Conservation (phyloP, 768 basidiomycete species). For the Antrodiella citrinella region DNA sequence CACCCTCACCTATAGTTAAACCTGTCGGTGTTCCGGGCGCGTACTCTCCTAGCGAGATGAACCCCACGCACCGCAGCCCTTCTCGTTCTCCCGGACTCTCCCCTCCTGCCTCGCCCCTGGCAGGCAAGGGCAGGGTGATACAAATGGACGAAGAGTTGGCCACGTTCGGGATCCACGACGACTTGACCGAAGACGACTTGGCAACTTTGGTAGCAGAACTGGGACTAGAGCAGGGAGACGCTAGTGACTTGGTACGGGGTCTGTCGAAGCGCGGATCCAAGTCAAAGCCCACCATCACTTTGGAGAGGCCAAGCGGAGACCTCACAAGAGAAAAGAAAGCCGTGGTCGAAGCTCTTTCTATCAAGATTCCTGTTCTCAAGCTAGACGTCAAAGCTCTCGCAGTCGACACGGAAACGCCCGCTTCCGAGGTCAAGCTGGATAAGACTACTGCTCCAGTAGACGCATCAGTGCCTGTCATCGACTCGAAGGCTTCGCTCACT, state of each 20-base stretch:
- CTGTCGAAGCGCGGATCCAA: constrained; percentile 9
- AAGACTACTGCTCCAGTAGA: too few relatives aligned
- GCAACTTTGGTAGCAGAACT: constrained; percentile 62
- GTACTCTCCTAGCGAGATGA: constrained; percentile 67
- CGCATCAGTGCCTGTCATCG: too few relatives aligned
- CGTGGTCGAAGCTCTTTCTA: not conserved
- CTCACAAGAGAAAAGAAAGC: constrained; percentile 9
- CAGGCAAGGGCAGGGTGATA: constrained; percentile 31
- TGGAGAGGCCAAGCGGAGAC: constrained; percentile 5
- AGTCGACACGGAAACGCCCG: too few relatives aligned
- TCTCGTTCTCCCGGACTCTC: constrained; percentile 23
- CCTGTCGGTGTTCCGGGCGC: constrained; percentile 82
- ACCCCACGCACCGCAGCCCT: constrained; percentile 63
- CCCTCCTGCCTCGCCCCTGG: constrained; percentile 27
- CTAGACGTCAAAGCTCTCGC: not conserved
- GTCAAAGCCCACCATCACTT: constrained; percentile 22
- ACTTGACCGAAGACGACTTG: constrained; percentile 71
- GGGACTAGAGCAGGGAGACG: constrained; percentile 71
- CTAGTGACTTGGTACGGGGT: constrained; percentile 64
- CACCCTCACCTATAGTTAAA: constrained; percentile 42
- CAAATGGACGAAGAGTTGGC: constrained; percentile 57
- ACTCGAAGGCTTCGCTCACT: too few relatives aligned
- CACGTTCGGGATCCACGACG: constrained; percentile 68
- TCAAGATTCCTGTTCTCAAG: constrained; percentile 1
- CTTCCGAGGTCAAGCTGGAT: too few relatives aligned